These are phyloP conservation scores for Colletotrichum lindemuthianum DNA, from an alignment of 2,329 filamentous ascomycete species.

Conservation along the genomic window DNA sequence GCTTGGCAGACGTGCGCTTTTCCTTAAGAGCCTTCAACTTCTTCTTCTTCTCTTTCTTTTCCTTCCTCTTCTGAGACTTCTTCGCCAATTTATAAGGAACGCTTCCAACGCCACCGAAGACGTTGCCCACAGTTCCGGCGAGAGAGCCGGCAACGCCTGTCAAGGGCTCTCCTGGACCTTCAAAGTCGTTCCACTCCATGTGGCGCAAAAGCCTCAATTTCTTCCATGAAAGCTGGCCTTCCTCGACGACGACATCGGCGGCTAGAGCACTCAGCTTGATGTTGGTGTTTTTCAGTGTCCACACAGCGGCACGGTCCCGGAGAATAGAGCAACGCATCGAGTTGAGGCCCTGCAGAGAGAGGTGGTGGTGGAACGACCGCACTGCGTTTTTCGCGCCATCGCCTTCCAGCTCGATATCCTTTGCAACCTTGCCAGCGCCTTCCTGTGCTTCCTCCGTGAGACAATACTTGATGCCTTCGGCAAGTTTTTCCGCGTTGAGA, in stretches of 20 bases:
- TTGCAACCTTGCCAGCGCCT: conserved; percentile 68
- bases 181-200: conserved; percentile 81
- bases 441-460: conserved; percentile 68
- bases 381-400: conserved; percentile 78
- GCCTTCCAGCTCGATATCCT: conserved; percentile 69
- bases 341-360: conserved; percentile 61
- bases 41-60: conserved; percentile 60
- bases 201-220: conserved; percentile 72
- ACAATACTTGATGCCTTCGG: conserved; percentile 76
- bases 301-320: conserved; percentile 70
- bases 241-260: conserved; percentile 71
- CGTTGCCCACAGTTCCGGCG: conserved; percentile 65
- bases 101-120: conserved; percentile 70
- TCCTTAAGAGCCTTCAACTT: conserved; percentile 49
- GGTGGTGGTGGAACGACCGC: conserved; percentile 69
- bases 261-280: conserved; percentile 71
- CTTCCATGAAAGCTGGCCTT: conserved; percentile 70
- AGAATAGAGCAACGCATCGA: conserved; percentile 75
- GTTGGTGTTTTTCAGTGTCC: conserved; percentile 70
- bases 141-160: conserved; percentile 73
- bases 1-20: conserved; percentile 34
- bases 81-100: conserved; percentile 71
- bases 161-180: conserved; percentile 78
- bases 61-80: conserved; percentile 63
- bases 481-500: conserved; percentile 70